Evolutionary conservation across 352 stramenopile genomes (phyloP), one percentile per base, ranked within the genome.

Genomic region (Aphanomyces astaci): DNA sequence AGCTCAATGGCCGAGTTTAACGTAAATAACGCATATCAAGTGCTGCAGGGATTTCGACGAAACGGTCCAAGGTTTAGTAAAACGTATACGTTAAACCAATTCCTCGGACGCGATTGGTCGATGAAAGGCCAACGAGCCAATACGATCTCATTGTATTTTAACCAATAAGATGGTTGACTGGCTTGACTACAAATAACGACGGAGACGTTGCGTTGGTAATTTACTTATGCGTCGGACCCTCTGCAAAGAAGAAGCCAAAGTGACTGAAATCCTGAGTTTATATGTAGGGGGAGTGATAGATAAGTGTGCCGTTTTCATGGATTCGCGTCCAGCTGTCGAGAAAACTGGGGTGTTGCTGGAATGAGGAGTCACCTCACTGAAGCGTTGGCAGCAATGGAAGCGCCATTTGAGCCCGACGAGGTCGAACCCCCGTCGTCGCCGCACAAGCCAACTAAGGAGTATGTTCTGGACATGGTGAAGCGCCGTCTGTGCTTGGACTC

Each of bases 401-500:
- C 55, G 13, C n/a, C 56, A 15, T 46, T 59, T 31, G 25, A 60
- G 27, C 11, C 28, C 7, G 51, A 10, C 10, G 39, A n/a, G 15
- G 22, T n/a, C 2, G 56, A 46, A 5, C 32, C 30, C 19, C 13
- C 17, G 0, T 28, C 22, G 40, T 11, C 27, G 11, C 55, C 62
- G 24, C 62, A 43, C n/a, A 68, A 68, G 62, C 39, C 55, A 5
- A 43, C 45, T 5, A 59, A 68, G 10, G 49, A 68, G 31, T 40
- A 57, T 31, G 39, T 59, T 43, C 13, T 68, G 9, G 62, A 68
- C 9, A 62, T 68, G 11, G 39, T 68, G 17, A 60, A 24, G 9
- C 62, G 62, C 22, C 56, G 56, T 40, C 33, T 68, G 10, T 59
- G 33, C 45, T 27, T 68, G 30, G 82, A 91, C 40, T 77, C 71